Evolutionary conservation across 179 eudicot genomes (phyloP).

Genomic region (Kewa caespitosa): DNA sequence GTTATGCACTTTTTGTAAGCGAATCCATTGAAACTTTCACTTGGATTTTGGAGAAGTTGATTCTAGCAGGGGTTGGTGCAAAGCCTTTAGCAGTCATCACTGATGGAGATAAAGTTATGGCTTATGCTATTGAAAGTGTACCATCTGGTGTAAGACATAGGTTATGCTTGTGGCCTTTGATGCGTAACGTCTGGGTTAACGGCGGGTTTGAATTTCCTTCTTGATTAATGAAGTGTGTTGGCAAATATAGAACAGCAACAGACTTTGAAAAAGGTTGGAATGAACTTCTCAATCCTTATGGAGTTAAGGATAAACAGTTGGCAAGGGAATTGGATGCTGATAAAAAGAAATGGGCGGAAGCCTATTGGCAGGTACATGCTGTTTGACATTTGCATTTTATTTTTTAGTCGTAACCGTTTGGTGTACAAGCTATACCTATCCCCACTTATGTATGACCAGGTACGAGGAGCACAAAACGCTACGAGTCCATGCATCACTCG

Average conservation of each 20-base stretch:
- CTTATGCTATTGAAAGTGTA: background rate
- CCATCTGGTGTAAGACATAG: background rate
- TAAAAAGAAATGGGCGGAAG: constrained; percentile 1
- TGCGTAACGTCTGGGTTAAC: too few relatives aligned
- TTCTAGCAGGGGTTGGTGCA: too few relatives aligned
- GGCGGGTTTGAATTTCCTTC: too few relatives aligned
- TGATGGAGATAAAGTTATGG: constrained; percentile 10
- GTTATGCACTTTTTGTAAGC: too few relatives aligned
- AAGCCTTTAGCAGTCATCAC: background rate
- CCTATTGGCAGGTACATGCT: background rate
- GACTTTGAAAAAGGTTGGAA: constrained; percentile 7
- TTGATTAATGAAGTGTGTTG: background rate
- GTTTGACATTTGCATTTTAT: background rate
- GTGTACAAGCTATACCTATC: too few relatives aligned
- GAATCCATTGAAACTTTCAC: too few relatives aligned
- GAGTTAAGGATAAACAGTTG: background rate
- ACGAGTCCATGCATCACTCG: background rate
- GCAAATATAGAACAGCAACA: background rate
- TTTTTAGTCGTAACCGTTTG: background rate
- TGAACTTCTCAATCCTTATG: background rate
- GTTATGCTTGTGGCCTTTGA: constrained; percentile 1
- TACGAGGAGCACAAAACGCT: too few relatives aligned
- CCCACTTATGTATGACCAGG: background rate
- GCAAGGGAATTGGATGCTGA: background rate
- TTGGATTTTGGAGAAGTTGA: too few relatives aligned